A percentile compares a stretch with the other conserved stretches of the same genome.
Evolutionary conservation across 768 basidiomycete genomes (phyloP).

Genomic region (Cubamyces sp.): DNA sequence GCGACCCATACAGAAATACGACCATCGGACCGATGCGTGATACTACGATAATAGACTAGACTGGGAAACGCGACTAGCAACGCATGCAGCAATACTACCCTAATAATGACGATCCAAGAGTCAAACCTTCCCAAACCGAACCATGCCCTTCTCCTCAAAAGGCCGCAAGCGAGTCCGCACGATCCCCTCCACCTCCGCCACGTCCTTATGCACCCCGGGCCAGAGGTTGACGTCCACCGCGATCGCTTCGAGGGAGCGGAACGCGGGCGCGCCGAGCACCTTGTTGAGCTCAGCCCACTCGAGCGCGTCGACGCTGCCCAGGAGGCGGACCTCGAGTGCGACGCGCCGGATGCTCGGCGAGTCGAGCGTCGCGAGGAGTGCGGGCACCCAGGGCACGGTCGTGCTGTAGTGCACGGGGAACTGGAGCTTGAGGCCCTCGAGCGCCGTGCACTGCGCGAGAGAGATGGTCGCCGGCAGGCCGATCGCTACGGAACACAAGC

Average conservation of each 20-base stretch:
- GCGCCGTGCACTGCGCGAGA: constrained; percentile 23
- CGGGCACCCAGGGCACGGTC: constrained; percentile 27
- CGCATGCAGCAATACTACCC: too few species aligned
- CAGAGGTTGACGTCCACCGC: constrained; percentile 27
- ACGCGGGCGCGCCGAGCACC: constrained; percentile 15
- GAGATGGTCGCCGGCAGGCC: constrained; percentile 27
- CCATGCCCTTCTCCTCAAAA: constrained; percentile 24
- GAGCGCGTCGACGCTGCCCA: constrained; percentile 29
- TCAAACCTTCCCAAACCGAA: constrained; percentile 16
- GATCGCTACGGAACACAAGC: constrained; percentile 19
- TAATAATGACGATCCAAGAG: too few species aligned
- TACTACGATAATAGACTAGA: too few species aligned
- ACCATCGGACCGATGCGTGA: too few species aligned
- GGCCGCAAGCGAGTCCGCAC: constrained; percentile 23
- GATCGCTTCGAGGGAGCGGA: constrained; percentile 15
- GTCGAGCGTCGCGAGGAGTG: constrained; percentile 25
- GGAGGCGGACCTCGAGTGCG: constrained; percentile 29
- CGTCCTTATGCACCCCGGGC: constrained; percentile 24
- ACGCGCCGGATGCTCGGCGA: constrained; percentile 20
- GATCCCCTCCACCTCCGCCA: constrained; percentile 19
- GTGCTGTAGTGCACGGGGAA: constrained; percentile 27
- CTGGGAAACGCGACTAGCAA: too few species aligned
- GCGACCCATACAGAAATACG: too few species aligned
- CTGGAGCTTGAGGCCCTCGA: constrained; percentile 26
- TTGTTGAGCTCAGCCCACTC: constrained; percentile 29